Conservation (phyloP, 2,329 filamentous ascomycete species). For the Clonostachys byssicola region DNA sequence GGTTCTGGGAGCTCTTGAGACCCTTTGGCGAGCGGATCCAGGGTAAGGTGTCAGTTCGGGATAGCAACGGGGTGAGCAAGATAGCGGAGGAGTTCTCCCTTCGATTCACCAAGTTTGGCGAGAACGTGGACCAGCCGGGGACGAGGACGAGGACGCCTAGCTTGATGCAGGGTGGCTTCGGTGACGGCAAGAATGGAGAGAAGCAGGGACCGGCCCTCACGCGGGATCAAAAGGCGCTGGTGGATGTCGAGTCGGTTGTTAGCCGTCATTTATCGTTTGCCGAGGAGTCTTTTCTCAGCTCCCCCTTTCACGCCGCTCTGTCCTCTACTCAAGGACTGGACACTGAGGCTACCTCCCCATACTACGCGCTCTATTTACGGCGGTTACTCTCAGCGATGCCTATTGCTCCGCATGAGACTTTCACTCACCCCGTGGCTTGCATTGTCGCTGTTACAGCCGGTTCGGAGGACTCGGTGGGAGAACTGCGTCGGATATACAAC, state of each 20-base stretch:
- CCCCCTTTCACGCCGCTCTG: conserved; percentile 28
- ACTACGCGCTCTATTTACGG: conserved; percentile 82
- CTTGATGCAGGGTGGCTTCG: conserved; percentile 6
- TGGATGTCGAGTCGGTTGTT: conserved; percentile 75
- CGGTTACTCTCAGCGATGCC: conserved; percentile 77
- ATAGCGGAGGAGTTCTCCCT: conserved; percentile 88
- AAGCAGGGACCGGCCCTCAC: conserved; percentile 14
- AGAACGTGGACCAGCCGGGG: conserved; percentile 48
- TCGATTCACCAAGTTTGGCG: conserved; percentile 72
- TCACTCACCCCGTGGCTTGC: conserved; percentile 89
- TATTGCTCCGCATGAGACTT: conserved; percentile 83
- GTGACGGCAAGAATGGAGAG: conserved; percentile 28
- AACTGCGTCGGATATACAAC: conserved; percentile 77
- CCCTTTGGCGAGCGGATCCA: conserved; percentile 87
- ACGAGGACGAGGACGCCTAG: conserved; percentile 34
- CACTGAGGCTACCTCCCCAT: conserved; percentile 50
- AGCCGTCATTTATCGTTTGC: conserved; percentile 74
- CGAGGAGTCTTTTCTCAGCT: conserved; percentile 50
- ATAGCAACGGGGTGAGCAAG: conserved; percentile 81
- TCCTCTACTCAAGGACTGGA: conserved; percentile 33
- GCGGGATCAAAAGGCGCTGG: conserved; percentile 31
- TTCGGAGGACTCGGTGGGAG: conserved; percentile 79
- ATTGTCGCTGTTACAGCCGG: conserved; percentile 93
- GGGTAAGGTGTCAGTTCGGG: conserved; percentile 85
- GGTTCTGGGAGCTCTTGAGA: conserved; percentile 79